Conservation (phyloP, 2,329 filamentous ascomycete genomes). For the Microcyclospora tardicrescens region DNA sequence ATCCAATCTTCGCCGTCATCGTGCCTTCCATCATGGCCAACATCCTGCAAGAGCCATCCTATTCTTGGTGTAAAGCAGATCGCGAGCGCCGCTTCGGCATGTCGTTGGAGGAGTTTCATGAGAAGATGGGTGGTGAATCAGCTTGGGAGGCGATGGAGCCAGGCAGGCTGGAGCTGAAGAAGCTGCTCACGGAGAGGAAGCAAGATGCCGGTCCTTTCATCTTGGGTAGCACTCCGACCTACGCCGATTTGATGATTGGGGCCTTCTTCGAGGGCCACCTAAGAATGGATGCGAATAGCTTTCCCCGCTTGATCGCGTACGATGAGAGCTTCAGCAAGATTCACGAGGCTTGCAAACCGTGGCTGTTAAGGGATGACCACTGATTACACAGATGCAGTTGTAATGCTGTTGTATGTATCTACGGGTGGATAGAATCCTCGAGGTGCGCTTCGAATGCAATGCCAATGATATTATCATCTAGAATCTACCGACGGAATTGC, state of each 20-base stretch:
- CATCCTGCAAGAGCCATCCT: constrained; percentile 17
- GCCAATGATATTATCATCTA: too few species aligned
- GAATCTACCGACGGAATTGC: too few species aligned
- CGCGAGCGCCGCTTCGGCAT: constrained; percentile 9
- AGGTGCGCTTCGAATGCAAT: too few species aligned
- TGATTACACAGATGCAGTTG: not conserved
- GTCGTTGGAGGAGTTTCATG: constrained; percentile 10
- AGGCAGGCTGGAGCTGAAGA: constrained; percentile 6
- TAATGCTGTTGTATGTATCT: not conserved
- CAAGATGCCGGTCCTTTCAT: constrained; percentile 15
- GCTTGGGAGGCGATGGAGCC: constrained; percentile 13
- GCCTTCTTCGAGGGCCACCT: constrained; percentile 9
- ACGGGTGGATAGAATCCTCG: too few species aligned
- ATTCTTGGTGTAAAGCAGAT: constrained; percentile 5
- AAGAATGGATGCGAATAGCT: constrained; percentile 10
- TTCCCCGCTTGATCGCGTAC: constrained; percentile 3
- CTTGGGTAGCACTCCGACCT: constrained; percentile 11
- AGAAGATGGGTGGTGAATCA: constrained; percentile 8
- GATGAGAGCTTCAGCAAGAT: constrained; percentile 5
- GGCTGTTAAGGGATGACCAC: constrained; percentile 9
- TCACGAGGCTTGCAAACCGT: constrained; percentile 10
- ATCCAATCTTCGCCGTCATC: constrained; percentile 12
- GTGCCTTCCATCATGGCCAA: constrained; percentile 9
- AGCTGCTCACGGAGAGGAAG: constrained; percentile 10
- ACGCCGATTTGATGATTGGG: constrained; percentile 15